phyloP scores from a whole-genome alignment of 1,284 basidiomycete genomes.

The Marasmius sp. region DNA sequence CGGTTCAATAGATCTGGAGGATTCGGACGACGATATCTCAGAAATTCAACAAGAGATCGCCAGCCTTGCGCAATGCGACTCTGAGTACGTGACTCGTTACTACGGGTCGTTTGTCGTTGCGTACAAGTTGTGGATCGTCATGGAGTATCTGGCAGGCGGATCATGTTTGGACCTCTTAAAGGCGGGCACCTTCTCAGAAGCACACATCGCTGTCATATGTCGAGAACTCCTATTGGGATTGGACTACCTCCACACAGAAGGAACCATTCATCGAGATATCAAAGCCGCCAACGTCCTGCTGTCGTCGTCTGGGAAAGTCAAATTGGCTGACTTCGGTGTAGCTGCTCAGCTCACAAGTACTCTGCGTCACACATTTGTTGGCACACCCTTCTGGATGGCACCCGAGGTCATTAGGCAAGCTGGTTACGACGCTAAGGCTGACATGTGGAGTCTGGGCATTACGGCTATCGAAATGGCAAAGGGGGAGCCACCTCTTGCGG shows the following conservation, averaged over 20 bases:
- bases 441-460: constrained; percentile 97
- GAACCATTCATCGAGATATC: constrained; percentile 98
- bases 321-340: constrained; percentile 96
- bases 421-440: constrained; percentile 94
- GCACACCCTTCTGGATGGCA: constrained; percentile 98
- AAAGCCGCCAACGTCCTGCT: constrained; percentile 97
- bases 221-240: constrained; percentile 93
- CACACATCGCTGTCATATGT: constrained; percentile 92
- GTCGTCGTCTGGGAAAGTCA: constrained; percentile 89
- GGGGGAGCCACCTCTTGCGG: constrained; percentile 90
- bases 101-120: constrained; percentile 96
- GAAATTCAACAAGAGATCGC: constrained; percentile 99
- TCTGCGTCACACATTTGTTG: constrained; percentile 90
- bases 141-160: constrained; percentile 99
- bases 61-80: constrained; percentile 93
- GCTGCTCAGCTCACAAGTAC: constrained; percentile 91
- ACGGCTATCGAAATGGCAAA: constrained; percentile 96
- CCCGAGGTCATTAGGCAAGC: constrained; percentile 97
- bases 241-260: constrained; percentile 91
- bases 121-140: constrained; percentile 99
- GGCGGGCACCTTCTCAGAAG: constrained; percentile 86
- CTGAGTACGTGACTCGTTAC: constrained; percentile 94
- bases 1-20: constrained; percentile 65
- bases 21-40: constrained; percentile 92
- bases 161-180: constrained; percentile 96